Evolutionary conservation across 768 basidiomycete genomes (phyloP), one percentile per base, ranked within the genome.

Genomic region (Boletus rubroflammeus): DNA sequence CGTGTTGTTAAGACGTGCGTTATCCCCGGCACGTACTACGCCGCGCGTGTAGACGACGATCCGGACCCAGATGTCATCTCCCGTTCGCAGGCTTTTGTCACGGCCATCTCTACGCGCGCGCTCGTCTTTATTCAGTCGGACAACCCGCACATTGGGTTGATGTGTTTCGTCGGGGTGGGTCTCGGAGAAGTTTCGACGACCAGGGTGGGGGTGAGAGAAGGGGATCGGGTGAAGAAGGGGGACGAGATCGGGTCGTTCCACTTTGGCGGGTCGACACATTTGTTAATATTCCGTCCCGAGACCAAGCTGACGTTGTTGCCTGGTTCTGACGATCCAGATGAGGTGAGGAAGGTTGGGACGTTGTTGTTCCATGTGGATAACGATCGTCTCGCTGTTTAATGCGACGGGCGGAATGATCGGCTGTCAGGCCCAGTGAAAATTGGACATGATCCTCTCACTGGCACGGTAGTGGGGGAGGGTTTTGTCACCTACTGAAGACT

Each of bases 181-280:
- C 83, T 87, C 75, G 72, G 73, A 1, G 84, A 86, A 65, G 76
- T 86, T 1, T 85, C 82, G 31, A 84, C 82, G n/a, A 81, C 79
- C 55, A 76, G 79, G 56, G 62, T 77, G 19, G 76, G 69, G 1
- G 83, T 84, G 21, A 67, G 66, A 61, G 71, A 64, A 15, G 78
- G 80, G 0, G 64, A 83, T 29, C 54, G 55, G 36, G 65, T 85
- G 23, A 70, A 67, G 50, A 78, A 78, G 57, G 84, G 86, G 1
- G 79, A 85, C 28, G 67, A 84, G 62, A 54, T 83, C 0, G 85
- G 85, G 55, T 78, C 75, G 71, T 82, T 86, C 75, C 83, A 84
- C 60, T 84, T 84, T 68, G 82, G 82, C 1, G 83, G 83, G 3
- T 85, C 80, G 21, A 75, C 79, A 1, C 74, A 80, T 53, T 68